Base-by-base conservation (phyloP, 78 protist genomes). In the Planoprotostelium fungivorum region DNA sequence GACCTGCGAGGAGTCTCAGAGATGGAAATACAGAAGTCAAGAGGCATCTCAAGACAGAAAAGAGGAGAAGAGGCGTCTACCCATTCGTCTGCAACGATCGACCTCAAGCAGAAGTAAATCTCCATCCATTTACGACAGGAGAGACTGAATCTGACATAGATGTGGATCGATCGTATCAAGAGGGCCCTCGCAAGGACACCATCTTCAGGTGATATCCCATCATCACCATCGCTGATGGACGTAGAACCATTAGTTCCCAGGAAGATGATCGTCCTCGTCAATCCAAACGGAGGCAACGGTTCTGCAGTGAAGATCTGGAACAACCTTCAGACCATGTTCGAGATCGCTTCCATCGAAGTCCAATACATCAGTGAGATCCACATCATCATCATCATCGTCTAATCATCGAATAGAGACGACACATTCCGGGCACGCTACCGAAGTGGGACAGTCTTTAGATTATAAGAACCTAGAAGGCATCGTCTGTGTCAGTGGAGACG, bases 401-500 rank as follows among this genome's bases (percentile, higher is more conserved):
- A 25, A 51, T 51, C 73, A 51, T 51, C 5, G 73, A 51, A 16
- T 38, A 86, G 88, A 36, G n/a, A 86, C 88, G n/a, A 38, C 36
- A 16, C 36, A 34, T 34, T 28, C 39, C 28, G 73, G 29, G 23
- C 88, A 86, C 38, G 90, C 90, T 25, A 29, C 35, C 29, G 90
- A 88, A 16, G 29, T 34, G 1, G 90, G 38, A 29, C 85, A 88
- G 37, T 29, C 36, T 29, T 29, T 88, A 83, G 84, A 37, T 29
- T 84, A 51, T 28, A 37, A 16, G 37, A 29, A 28, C 29, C 35
- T 51, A 31, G 90, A 88, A 16, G 90, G 90, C 28, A 23, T 88
- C 29, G 90, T 88, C 10, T 88, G 90, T 37, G 85, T 88, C 38
- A 88, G 90, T 63, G 90, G 90, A 10, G 90, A 88, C 28, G 90